Evolutionary conservation across 257 asterid genomes (phyloP).

Genomic region (Orobanche coerulescens): DNA sequence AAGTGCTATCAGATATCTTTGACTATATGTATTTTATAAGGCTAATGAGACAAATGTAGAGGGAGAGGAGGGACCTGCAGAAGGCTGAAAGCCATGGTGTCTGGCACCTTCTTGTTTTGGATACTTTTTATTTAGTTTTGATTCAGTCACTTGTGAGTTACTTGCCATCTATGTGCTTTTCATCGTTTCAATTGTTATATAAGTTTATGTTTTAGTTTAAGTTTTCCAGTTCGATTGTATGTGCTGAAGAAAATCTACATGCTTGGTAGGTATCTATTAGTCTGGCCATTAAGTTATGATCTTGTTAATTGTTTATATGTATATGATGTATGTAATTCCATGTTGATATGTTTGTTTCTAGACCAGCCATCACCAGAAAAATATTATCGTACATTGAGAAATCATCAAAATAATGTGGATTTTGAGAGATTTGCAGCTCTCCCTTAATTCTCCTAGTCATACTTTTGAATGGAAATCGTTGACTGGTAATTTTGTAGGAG

Average conservation of each 20-base stretch:
- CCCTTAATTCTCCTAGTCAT: background rate
- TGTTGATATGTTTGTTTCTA: background rate
- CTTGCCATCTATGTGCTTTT: background rate
- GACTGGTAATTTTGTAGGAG: background rate
- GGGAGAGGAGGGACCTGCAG: background rate
- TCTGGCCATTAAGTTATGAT: background rate
- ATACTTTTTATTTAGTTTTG: background rate
- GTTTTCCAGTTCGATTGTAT: background rate
- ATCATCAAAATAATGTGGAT: background rate
- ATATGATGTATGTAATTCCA: background rate
- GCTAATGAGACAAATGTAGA: background rate
- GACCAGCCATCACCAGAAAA: background rate
- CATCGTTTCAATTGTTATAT: background rate
- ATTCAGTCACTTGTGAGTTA: background rate
- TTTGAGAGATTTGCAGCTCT: background rate
- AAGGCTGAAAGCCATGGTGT: background rate
- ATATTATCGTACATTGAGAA: background rate
- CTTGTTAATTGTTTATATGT: background rate
- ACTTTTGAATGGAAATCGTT: background rate
- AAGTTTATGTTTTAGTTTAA: background rate
- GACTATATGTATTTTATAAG: background rate
- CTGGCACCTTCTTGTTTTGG: background rate
- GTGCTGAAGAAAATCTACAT: background rate
- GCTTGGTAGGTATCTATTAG: background rate
- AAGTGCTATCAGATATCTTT: background rate